Evolutionary conservation across 768 basidiomycete genomes (phyloP).

Genomic region (Chalciporus piperatus): DNA sequence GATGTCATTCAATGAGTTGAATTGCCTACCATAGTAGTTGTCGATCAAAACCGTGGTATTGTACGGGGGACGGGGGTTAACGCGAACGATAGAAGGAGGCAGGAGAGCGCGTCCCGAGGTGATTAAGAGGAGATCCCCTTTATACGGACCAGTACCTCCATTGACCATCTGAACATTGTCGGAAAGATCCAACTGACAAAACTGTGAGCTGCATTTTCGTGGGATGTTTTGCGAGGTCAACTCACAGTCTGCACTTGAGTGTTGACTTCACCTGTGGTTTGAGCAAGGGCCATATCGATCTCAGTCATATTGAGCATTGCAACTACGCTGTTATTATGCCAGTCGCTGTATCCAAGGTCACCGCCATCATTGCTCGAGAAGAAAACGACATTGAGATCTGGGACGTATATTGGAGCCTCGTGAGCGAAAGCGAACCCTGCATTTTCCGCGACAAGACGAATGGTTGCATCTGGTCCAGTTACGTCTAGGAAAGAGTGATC

Average conservation of each 20-base stretch:
- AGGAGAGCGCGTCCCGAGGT: slow-evolving; percentile 63
- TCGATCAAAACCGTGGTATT: slow-evolving; percentile 71
- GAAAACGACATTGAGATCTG: slow-evolving; percentile 64
- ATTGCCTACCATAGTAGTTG: slow-evolving; percentile 78
- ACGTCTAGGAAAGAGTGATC: slow-evolving; percentile 54
- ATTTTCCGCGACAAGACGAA: slow-evolving; percentile 61
- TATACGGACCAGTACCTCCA: slow-evolving; percentile 63
- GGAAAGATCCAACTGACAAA: slow-evolving; percentile 51
- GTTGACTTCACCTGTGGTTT: slow-evolving; percentile 38
- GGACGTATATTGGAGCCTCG: slow-evolving; percentile 70
- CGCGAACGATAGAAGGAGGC: slow-evolving; percentile 61
- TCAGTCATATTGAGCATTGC: slow-evolving; percentile 60
- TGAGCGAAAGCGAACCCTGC: slow-evolving; percentile 71
- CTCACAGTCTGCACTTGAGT: slow-evolving; percentile 45
- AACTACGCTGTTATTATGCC: slow-evolving; percentile 61
- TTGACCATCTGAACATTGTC: slow-evolving; percentile 68
- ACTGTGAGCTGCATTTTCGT: not conserved
- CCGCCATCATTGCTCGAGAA: slow-evolving; percentile 75
- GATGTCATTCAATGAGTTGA: slow-evolving; percentile 80
- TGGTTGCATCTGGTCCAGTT: slow-evolving; percentile 54
- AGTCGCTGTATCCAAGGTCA: slow-evolving; percentile 57
- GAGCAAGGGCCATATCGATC: slow-evolving; percentile 45
- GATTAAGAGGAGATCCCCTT: slow-evolving; percentile 55
- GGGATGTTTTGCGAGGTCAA: not conserved
- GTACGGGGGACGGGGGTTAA: slow-evolving; percentile 62